Percentiles rank a stretch among this genome's conserved stretches.
phyloP scores from a whole-genome alignment of 441 rosid species.

The Manihot esculenta region DNA sequence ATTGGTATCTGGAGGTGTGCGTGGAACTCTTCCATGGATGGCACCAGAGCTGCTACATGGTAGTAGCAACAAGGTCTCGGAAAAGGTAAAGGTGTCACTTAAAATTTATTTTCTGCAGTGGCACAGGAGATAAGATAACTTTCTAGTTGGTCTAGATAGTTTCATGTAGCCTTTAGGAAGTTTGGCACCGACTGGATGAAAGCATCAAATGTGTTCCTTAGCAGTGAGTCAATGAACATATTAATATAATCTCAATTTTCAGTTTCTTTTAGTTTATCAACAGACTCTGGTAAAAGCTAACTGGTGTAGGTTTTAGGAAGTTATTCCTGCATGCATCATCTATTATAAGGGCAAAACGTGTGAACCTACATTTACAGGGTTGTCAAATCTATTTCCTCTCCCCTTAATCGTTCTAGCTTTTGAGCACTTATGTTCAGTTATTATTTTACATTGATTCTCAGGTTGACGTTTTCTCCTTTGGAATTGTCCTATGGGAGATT shows the following conservation, averaged over 20 bases:
- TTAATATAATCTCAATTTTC: background rate
- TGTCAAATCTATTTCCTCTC: slow-evolving; percentile 2
- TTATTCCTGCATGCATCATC: background rate
- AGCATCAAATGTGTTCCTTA: background rate
- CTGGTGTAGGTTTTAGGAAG: background rate
- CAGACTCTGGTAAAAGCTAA: background rate
- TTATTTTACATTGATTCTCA: slow-evolving; percentile 26
- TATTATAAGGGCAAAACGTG: background rate
- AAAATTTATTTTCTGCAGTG: background rate
- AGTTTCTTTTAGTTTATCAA: background rate
- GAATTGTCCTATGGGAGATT: slow-evolving; percentile 94
- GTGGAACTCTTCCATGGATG: slow-evolving; percentile 99
- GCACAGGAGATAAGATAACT: background rate
- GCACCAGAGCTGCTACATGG: slow-evolving; percentile 97
- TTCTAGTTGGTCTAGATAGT: background rate
- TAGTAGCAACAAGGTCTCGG: slow-evolving; percentile 90
- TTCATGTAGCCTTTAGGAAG: slow-evolving; percentile 6
- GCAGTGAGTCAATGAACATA: background rate
- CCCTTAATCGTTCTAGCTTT: background rate
- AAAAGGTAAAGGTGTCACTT: slow-evolving; percentile 56
- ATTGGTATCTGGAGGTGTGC: slow-evolving; percentile 96
- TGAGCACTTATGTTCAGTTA: background rate
- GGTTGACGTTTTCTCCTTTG: slow-evolving; percentile 97
- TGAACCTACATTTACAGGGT: background rate
- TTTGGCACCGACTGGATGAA: slow-evolving; percentile 1